Base-by-base conservation (phyloP, 2,329 filamentous ascomycete species). In the Trichophyton benhamiae region DNA sequence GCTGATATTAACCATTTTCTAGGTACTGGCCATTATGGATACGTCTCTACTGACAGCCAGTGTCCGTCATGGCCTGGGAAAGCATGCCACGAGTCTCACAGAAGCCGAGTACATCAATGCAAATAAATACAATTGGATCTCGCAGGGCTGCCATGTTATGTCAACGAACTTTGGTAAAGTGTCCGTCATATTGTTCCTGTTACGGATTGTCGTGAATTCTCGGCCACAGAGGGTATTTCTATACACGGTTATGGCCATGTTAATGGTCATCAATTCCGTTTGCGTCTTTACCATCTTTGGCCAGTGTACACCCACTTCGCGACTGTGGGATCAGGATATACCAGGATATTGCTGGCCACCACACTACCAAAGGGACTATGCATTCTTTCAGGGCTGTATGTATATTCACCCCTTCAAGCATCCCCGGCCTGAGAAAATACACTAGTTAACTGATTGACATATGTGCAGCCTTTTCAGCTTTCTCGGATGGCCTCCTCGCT, bases 91-190 rank as follows among this genome's bases (percentile, higher is more conserved):
- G 30, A 59, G 61, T 42, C 53, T 63, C n/a, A 42, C 30, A 25
- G 49, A 49, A 13, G 5, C 58, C 9, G 36, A 65, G 22, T 41
- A 30, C 27, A 48, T 63, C 30, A 52, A 52, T 48, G 63, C 63
- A 17, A 62, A 65, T 36, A 65, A 60, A 42, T 65, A 52, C 58
- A 65, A 63, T 33, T 65, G 60, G 58, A 46, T 65, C 27, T 62
- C 63, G 4, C 60, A 60, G 42, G 62, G 62, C 1, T 62, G 62
- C 17, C 60, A 63, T 48, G 62, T 65, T 11, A 62, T 63, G 60
- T 58, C 62, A 36, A 65, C 62, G 20, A 65, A 63, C 41, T 63
- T 59, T 60, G 62, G 63, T 22, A 65, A 65, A 22, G 48, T 65
- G 17, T 65, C 63, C 33, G 41, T 65, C 44, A 60, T 46, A 17